Evolutionary conservation across 2,329 filamentous ascomycete genomes (phyloP).

Genomic region (Penicillium sp.): DNA sequence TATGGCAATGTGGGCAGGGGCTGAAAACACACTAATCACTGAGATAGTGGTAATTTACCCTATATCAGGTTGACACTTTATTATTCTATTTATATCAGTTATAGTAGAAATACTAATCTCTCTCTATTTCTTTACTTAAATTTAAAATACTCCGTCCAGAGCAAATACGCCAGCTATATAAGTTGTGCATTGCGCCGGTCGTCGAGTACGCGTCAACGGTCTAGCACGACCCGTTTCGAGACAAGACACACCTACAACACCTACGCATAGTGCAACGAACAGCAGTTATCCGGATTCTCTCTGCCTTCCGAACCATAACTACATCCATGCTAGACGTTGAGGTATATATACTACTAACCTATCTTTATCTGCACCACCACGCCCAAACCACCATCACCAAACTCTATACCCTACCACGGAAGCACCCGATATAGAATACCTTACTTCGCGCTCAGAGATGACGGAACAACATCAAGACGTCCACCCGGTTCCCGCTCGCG

Average conservation of each 20-base stretch:
- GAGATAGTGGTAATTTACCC: too few species aligned
- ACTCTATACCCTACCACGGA: slow-evolving; percentile 25
- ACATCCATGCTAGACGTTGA: slow-evolving; percentile 29
- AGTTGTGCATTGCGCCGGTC: slow-evolving; percentile 26
- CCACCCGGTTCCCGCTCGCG: slow-evolving; percentile 24
- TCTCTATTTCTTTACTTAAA: too few species aligned
- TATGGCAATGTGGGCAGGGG: too few species aligned
- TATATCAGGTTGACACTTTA: too few species aligned
- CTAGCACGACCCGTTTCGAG: slow-evolving; percentile 26
- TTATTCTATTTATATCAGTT: too few species aligned
- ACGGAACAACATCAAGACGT: slow-evolving; percentile 16
- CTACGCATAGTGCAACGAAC: slow-evolving; percentile 25
- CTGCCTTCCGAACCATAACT: slow-evolving; percentile 26
- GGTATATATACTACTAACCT: slow-evolving; percentile 21
- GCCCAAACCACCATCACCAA: slow-evolving; percentile 22
- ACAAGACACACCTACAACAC: slow-evolving; percentile 24
- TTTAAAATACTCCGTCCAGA: slow-evolving; percentile 26
- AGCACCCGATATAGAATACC: slow-evolving; percentile 22
- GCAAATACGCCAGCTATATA: slow-evolving; percentile 31
- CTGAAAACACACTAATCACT: too few species aligned
- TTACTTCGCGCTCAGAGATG: slow-evolving; percentile 19
- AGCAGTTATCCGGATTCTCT: slow-evolving; percentile 25
- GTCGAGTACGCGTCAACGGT: slow-evolving; percentile 31
- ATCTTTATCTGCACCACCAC: slow-evolving; percentile 19
- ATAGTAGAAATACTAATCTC: too few species aligned